Percentiles rank a stretch among this genome's conserved stretches.
Evolutionary conservation across 192 early-diverging fungal species (phyloP).

Genomic region (Diversispora eburnea): DNA sequence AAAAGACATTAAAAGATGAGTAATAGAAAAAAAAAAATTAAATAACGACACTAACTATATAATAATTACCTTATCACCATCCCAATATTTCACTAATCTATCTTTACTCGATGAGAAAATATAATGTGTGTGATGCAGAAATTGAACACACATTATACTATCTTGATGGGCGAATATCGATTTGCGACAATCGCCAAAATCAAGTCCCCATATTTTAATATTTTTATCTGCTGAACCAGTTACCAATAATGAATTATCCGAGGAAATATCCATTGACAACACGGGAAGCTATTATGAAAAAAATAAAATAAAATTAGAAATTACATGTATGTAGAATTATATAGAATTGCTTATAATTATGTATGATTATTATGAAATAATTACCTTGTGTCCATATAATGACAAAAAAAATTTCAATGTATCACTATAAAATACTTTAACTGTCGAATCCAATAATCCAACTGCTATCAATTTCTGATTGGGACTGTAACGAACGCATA

Average conservation of each 20-base stretch:
- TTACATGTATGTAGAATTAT: neutral
- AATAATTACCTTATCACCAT: slow-evolving; percentile 72
- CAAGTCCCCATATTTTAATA: slow-evolving; percentile 97
- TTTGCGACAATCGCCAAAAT: slow-evolving; percentile 98
- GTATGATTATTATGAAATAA: neutral
- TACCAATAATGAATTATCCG: slow-evolving; percentile 83
- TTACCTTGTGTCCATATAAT: slow-evolving; percentile 89
- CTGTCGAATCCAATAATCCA: slow-evolving; percentile 87
- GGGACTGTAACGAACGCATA: slow-evolving; percentile 80
- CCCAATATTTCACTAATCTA: slow-evolving; percentile 89
- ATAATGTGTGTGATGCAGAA: slow-evolving; percentile 94
- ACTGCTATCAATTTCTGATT: slow-evolving; percentile 87
- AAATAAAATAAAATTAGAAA: slow-evolving; percentile 3
- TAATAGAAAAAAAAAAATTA: slow-evolving; percentile 2
- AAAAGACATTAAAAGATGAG: neutral
- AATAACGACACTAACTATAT: neutral
- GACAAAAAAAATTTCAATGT: slow-evolving; percentile 97
- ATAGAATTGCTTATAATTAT: too few species aligned
- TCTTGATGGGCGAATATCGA: slow-evolving; percentile 93
- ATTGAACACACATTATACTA: slow-evolving; percentile 80
- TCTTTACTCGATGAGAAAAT: slow-evolving; percentile 93
- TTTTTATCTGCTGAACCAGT: slow-evolving; percentile 98
- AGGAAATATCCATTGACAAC: slow-evolving; percentile 98
- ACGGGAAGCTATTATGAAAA: slow-evolving; percentile 66
- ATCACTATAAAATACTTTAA: slow-evolving; percentile 96